phyloP scores from a whole-genome alignment of 805 yeast species.

The Candida manassasensis region DNA sequence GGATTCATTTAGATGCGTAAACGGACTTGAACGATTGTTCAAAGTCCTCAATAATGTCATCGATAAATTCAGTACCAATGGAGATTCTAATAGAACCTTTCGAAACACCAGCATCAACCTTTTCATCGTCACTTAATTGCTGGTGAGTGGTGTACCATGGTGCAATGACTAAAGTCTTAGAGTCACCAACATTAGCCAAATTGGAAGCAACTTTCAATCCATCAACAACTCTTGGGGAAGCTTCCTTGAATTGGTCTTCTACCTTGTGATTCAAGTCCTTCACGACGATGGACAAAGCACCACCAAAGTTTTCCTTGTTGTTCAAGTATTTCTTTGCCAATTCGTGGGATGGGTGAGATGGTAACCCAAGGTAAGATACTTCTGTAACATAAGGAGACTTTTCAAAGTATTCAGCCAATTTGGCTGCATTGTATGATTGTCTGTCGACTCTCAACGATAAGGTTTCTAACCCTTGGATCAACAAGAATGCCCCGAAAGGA shows the following conservation, averaged over 20 bases:
- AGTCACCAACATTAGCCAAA: conserved; percentile 96
- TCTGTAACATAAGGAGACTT: conserved; percentile 69
- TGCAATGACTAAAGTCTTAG: conserved; percentile 90
- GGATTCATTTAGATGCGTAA: conserved; percentile 22
- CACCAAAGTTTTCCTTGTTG: conserved; percentile 60
- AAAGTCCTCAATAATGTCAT: conserved; percentile 84
- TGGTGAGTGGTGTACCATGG: conserved; percentile 96
- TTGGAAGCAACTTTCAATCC: conserved; percentile 79
- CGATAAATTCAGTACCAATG: conserved; percentile 87
- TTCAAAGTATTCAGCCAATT: conserved; percentile 74
- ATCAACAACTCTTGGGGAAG: conserved; percentile 84
- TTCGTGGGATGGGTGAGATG: conserved; percentile 72
- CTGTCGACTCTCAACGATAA: conserved; percentile 90
- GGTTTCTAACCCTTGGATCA: conserved; percentile 91
- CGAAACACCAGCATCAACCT: conserved; percentile 78
- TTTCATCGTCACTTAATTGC: conserved; percentile 80
- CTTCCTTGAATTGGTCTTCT: conserved; percentile 61
- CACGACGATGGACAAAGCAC: conserved; percentile 85
- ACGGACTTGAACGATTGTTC: conserved; percentile 76
- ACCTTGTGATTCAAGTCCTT: conserved; percentile 38
- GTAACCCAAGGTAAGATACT: conserved; percentile 92
- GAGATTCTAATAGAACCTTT: conserved; percentile 85
- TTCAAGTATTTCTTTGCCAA: conserved; percentile 76
- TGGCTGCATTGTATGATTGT: conserved; percentile 78
- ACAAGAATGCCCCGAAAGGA: conserved; percentile 84